A percentile compares a stretch with the other conserved stretches of the same genome.
phyloP scores from a whole-genome alignment of 208 protist genomes.

The Strigomonas galati region DNA sequence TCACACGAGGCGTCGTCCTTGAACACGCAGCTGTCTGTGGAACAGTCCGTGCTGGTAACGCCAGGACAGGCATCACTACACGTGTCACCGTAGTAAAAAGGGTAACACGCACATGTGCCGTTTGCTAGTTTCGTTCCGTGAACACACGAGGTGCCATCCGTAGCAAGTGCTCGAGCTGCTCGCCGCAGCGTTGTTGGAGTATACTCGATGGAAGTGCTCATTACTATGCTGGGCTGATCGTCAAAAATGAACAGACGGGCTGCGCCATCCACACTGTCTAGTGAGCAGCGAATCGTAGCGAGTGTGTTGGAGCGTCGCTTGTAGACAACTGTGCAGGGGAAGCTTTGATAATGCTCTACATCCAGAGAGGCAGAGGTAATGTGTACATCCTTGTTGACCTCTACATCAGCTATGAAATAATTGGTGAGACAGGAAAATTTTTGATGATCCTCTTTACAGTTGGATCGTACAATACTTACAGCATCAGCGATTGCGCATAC shows the following conservation, averaged over 20 bases:
- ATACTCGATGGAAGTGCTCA: neutral
- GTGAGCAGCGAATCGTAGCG: neutral
- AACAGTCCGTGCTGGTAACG: conserved; percentile 14
- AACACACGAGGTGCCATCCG: neutral
- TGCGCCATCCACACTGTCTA: neutral
- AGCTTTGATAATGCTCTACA: neutral
- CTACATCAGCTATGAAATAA: neutral
- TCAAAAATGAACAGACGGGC: neutral
- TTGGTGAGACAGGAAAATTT: neutral
- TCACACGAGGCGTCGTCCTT: conserved; percentile 14
- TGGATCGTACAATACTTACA: neutral
- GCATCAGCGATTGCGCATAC: neutral
- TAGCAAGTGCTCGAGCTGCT: neutral
- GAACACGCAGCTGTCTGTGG: conserved; percentile 19
- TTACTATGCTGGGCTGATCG: neutral
- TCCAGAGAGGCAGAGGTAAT: neutral
- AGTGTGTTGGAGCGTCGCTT: neutral
- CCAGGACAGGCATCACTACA: conserved; percentile 28
- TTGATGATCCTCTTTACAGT: neutral
- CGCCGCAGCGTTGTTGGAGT: no score
- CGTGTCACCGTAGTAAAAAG: conserved; percentile 20
- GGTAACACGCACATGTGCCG: conserved; percentile 20
- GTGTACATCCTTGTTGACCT: neutral
- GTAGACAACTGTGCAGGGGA: neutral
- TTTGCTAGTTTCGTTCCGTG: conserved; percentile 3